Conservation (phyloP, 2,329 filamentous ascomycete genomes). For the Sarocladiaceae sp. region DNA sequence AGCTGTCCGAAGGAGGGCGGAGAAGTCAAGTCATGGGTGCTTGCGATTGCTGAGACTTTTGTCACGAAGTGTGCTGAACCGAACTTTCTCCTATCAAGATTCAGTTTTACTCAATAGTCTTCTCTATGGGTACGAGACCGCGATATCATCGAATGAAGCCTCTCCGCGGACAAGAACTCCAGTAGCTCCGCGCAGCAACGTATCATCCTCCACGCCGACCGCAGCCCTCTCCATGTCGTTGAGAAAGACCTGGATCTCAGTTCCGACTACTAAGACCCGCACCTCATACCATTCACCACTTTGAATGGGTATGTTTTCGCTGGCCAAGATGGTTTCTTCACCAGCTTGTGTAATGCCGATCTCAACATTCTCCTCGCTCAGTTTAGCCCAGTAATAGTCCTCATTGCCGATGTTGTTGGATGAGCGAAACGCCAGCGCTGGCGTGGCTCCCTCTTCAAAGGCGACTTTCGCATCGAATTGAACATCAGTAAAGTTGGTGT, state of each 20-base stretch:
- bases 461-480: constrained; percentile 22
- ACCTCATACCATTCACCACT: constrained; percentile 16
- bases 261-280: constrained; percentile 19
- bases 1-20: too few species aligned
- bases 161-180: constrained; percentile 19
- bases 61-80: too few species aligned
- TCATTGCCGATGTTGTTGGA: constrained; percentile 9
- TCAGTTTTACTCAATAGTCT: too few species aligned
- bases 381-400: constrained; percentile 18
- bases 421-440: constrained; percentile 24
- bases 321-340: constrained; percentile 13
- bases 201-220: constrained; percentile 15
- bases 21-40: too few species aligned
- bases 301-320: constrained; percentile 8
- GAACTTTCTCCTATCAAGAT: too few species aligned
- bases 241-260: constrained; percentile 21
- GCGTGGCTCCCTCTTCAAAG: constrained; percentile 17
- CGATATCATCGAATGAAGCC: constrained; percentile 21
- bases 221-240: constrained; percentile 17
- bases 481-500: constrained; percentile 27
- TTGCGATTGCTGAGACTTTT: too few species aligned
- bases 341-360: constrained; percentile 17
- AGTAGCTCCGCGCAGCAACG: constrained; percentile 15
- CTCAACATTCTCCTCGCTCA: constrained; percentile 16
- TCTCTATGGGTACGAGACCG: constrained; percentile 18